Percentiles rank a stretch among this genome's conserved stretches.
Conservation (phyloP, 139 green algal species). For the Micromonas commoda region DNA sequence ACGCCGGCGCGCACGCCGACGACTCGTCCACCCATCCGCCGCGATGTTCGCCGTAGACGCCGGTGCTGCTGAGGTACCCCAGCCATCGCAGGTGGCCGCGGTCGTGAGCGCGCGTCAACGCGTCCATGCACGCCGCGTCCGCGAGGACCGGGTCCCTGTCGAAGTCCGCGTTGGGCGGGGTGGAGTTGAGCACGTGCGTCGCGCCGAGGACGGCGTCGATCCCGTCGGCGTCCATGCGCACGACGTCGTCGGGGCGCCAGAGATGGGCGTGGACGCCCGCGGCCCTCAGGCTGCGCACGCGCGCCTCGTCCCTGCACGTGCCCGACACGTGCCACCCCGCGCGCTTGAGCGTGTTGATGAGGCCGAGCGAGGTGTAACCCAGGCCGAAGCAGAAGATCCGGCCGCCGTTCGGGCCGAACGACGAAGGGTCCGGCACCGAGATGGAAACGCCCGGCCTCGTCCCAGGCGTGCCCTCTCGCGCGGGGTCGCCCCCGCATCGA, state of each 20-base stretch:
- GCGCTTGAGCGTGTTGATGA: background rate
- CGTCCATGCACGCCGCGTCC: background rate
- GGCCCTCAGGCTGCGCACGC: background rate
- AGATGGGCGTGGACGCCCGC: background rate
- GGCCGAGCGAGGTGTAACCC: background rate
- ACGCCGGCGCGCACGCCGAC: too few species aligned
- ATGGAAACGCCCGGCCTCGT: too few species aligned
- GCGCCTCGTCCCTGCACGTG: background rate
- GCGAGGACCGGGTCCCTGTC: conserved; percentile 1
- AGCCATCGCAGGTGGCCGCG: conserved; percentile 6
- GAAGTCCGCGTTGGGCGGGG: background rate
- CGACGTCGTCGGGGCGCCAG: background rate
- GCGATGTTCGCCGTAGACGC: conserved; percentile 26
- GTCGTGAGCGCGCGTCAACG: background rate
- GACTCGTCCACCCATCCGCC: conserved; percentile 26
- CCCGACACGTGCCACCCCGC: background rate
- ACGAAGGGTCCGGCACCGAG: too few species aligned
- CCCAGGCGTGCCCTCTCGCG: too few species aligned
- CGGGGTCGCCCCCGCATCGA: too few species aligned
- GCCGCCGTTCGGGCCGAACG: background rate
- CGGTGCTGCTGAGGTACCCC: conserved; percentile 26
- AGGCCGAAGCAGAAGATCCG: background rate
- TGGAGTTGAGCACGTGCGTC: background rate
- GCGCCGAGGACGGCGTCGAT: background rate
- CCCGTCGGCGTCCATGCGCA: background rate